phyloP scores from a whole-genome alignment of 352 stramenopile species.

The Elongisporangium undulatum region DNA sequence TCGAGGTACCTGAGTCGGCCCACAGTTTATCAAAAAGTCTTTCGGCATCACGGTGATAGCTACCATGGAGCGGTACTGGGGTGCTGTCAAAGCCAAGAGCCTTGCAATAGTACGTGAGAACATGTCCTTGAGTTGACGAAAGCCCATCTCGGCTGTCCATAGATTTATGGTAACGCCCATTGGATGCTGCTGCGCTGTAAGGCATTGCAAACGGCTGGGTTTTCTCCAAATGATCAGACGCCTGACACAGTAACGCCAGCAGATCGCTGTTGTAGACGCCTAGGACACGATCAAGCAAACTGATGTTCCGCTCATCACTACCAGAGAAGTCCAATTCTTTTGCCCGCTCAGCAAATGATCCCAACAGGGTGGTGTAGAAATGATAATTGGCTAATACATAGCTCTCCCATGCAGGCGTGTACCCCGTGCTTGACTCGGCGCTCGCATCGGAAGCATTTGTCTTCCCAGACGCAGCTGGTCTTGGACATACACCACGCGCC shows the following conservation, averaged over 20 bases:
- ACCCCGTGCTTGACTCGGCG: slow-evolving; percentile 17
- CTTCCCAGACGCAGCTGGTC: slow-evolving; percentile 5
- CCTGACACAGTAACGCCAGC: slow-evolving; percentile 49
- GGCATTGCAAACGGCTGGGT: slow-evolving; percentile 61
- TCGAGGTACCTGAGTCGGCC: slow-evolving; percentile 18
- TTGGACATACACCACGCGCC: slow-evolving; percentile 10
- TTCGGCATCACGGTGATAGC: slow-evolving; percentile 79
- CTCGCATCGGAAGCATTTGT: slow-evolving; percentile 11
- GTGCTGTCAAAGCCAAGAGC: slow-evolving; percentile 67
- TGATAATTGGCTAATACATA: slow-evolving; percentile 87
- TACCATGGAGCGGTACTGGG: slow-evolving; percentile 61
- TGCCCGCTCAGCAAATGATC: slow-evolving; percentile 72
- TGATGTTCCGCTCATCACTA: slow-evolving; percentile 51
- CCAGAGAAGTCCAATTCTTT: slow-evolving; percentile 82
- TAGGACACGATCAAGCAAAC: slow-evolving; percentile 67
- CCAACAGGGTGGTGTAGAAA: slow-evolving; percentile 82
- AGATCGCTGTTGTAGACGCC: slow-evolving; percentile 67
- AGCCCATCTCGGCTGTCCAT: slow-evolving; percentile 26
- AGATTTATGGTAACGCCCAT: slow-evolving; percentile 14
- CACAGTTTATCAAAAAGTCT: slow-evolving; percentile 83
- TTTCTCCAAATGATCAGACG: slow-evolving; percentile 63
- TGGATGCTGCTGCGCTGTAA: slow-evolving; percentile 19
- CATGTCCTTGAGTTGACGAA: slow-evolving; percentile 56
- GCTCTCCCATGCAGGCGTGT: slow-evolving; percentile 62
- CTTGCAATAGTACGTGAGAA: slow-evolving; percentile 82